Conservation (phyloP, 2,329 filamentous ascomycete genomes). For the Tolypocladium pustulatum region DNA sequence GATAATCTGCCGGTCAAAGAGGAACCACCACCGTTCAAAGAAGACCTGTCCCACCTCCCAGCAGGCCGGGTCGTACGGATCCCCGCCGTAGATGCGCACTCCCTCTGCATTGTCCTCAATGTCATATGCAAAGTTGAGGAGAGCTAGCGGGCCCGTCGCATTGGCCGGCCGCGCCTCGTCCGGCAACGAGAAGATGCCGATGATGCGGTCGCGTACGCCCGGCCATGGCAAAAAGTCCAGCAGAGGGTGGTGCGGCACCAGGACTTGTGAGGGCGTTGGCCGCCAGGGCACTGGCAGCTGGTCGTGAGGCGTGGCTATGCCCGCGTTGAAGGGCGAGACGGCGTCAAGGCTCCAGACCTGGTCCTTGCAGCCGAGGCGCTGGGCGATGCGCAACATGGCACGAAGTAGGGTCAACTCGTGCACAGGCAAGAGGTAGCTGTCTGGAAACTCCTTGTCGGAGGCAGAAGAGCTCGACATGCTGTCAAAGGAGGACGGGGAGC, state of each 20-base stretch:
- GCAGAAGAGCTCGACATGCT: conserved; percentile 9
- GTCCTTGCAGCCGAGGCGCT: conserved; percentile 29
- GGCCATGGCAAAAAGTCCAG: conserved; percentile 51
- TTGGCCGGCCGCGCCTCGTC: conserved; percentile 33
- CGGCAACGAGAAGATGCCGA: conserved; percentile 40
- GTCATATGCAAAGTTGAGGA: conserved; percentile 44
- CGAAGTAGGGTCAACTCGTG: conserved; percentile 37
- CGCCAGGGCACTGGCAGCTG: conserved; percentile 36
- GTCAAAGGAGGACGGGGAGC: conserved; percentile 10
- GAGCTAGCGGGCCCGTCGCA: conserved; percentile 33
- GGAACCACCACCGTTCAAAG: conserved; percentile 51
- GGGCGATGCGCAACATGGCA: conserved; percentile 35
- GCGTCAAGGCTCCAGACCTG: conserved; percentile 35
- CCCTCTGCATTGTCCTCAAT: conserved; percentile 45
- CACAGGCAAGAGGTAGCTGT: conserved; percentile 38
- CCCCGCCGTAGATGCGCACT: conserved; percentile 34
- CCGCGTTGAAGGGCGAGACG: conserved; percentile 33
- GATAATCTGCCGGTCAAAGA: conserved; percentile 43
- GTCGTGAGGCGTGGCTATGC: conserved; percentile 16
- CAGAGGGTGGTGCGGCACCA: conserved; percentile 44
- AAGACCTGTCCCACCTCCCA: conserved; percentile 51
- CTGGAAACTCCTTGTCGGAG: conserved; percentile 21
- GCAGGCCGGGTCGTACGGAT: conserved; percentile 34
- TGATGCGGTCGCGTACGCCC: conserved; percentile 37
- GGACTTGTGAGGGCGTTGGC: conserved; percentile 37